Percentiles rank a stretch among this genome's conserved stretches.
Conservation (phyloP, 164 flowering plant species). For the Piper longum region DNA sequence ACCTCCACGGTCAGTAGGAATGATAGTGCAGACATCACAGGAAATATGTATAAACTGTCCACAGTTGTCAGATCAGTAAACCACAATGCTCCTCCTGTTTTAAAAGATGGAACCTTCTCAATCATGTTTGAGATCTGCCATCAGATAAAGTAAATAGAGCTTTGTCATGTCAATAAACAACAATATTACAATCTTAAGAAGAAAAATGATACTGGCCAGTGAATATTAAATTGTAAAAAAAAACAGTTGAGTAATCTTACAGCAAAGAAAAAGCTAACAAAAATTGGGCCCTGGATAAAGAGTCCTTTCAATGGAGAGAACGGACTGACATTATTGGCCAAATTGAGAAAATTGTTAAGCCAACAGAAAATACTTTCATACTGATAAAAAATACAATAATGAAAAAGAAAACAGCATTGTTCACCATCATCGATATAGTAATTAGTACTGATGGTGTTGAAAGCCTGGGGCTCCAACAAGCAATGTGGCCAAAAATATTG, state of each 20-base stretch:
- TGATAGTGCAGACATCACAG: slow-evolving; percentile 51
- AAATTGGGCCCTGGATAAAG: slow-evolving; percentile 70
- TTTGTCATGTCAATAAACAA: background rate
- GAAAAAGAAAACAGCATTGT: background rate
- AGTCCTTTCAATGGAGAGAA: slow-evolving; percentile 72
- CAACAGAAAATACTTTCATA: too few species aligned
- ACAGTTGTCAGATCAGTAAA: slow-evolving; percentile 79
- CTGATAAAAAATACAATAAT: background rate
- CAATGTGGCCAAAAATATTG: too few species aligned
- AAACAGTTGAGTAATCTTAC: slow-evolving; percentile 31
- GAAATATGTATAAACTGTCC: slow-evolving; percentile 56
- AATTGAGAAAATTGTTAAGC: background rate
- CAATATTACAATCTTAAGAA: background rate
- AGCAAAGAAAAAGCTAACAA: slow-evolving; percentile 69
- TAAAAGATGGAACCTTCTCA: slow-evolving; percentile 82
- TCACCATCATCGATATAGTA: background rate
- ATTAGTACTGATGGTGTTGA: too few species aligned
- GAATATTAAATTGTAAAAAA: background rate
- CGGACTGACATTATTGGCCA: slow-evolving; percentile 48
- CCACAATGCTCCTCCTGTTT: slow-evolving; percentile 76
- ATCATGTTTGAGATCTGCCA: slow-evolving; percentile 65
- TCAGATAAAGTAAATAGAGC: slow-evolving; percentile 3
- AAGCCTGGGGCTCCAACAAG: too few species aligned
- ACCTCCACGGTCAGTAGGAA: slow-evolving; percentile 84
- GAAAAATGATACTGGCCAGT: background rate